Conservation (phyloP, 1,284 basidiomycete genomes). For the Pyrrhoderma lamaoense region DNA sequence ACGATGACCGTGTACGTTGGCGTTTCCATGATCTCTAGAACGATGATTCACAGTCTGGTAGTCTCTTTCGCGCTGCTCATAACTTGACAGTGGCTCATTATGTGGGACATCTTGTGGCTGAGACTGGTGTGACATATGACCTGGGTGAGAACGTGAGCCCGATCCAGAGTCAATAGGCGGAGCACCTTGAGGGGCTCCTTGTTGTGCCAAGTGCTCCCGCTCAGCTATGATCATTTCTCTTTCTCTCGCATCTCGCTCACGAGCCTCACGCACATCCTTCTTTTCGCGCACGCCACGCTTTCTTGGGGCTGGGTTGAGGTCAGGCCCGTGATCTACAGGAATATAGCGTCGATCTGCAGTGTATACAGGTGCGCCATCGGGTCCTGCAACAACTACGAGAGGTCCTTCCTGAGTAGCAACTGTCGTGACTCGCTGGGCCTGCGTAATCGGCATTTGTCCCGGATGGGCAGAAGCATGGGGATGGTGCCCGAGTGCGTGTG, state of each 20-base stretch:
- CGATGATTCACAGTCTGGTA: not conserved
- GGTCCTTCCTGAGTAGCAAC: conserved; percentile 12
- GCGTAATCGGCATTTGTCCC: conserved; percentile 13
- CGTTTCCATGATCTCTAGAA: not conserved
- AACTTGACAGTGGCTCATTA: not conserved
- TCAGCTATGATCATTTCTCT: conserved; percentile 8
- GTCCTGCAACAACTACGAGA: conserved; percentile 12
- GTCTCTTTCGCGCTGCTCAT: conserved; percentile 13
- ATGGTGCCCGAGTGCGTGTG: not conserved
- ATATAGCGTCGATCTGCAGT: conserved; percentile 12
- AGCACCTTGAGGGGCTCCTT: not conserved
- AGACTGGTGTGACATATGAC: not conserved
- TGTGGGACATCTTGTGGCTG: not conserved
- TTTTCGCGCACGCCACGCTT: conserved; percentile 7
- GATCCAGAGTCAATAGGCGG: conserved; percentile 2
- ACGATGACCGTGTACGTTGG: conserved; percentile 8
- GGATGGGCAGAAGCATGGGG: conserved; percentile 12
- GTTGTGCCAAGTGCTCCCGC: not conserved
- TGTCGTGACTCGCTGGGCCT: conserved; percentile 6
- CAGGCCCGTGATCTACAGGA: conserved; percentile 1
- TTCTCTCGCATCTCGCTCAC: conserved; percentile 9
- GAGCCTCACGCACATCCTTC: conserved; percentile 5
- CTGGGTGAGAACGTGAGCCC: conserved; percentile 7
- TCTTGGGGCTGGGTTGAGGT: not conserved
- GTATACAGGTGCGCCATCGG: conserved; percentile 12